Evolutionary conservation across 352 stramenopile genomes (phyloP), one percentile per base, ranked within the genome.

Genomic region (Vaucheria bursata): DNA sequence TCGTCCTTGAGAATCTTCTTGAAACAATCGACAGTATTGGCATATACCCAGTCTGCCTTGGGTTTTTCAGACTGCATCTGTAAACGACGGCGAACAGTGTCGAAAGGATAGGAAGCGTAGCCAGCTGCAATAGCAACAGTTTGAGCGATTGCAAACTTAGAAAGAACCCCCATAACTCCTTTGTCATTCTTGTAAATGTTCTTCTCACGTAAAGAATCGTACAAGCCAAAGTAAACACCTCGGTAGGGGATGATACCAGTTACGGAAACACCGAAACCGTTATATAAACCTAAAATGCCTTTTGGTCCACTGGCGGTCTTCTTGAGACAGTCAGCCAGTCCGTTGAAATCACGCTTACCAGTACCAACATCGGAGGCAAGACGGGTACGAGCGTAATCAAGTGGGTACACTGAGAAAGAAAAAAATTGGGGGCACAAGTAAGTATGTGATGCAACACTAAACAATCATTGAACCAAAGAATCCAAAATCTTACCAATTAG

Each of bases 181-280:
- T 92, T 94, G 45, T 59, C 45, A 25, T 59, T 25, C 45, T 59
- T 59, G 45, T 18, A 59, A 25, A 25, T 12, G 45, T 59, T 59
- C 45, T 59, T 59, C 45, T 59, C 45, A 59, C 45, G 45, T 66
- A 97, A 85, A 32, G 95, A 98, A 85, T 98, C 95, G 89, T 98
- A 98, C 85, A 97, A 90, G 87, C 95, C 94, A 85, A 99, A 98
- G 91, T 98, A 98, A 36, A 91, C 91, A 75, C 93, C 94, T 89
- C 95, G 94, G 94, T 98, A 99, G 79, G 97, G 92, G 80, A 98
- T 98, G 87, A 93, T 98, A 92, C 96, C 95, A 86, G 92, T 88
- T 74, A 98, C 89, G 70, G 94, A 98, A 52, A 98, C 90, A 85
- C 93, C 94, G 81, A 99, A 97, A 87, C 96, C 96, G 84, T 97